Conservation (phyloP, 2,329 filamentous ascomycete species). For the Hansfordia pulvinata region DNA sequence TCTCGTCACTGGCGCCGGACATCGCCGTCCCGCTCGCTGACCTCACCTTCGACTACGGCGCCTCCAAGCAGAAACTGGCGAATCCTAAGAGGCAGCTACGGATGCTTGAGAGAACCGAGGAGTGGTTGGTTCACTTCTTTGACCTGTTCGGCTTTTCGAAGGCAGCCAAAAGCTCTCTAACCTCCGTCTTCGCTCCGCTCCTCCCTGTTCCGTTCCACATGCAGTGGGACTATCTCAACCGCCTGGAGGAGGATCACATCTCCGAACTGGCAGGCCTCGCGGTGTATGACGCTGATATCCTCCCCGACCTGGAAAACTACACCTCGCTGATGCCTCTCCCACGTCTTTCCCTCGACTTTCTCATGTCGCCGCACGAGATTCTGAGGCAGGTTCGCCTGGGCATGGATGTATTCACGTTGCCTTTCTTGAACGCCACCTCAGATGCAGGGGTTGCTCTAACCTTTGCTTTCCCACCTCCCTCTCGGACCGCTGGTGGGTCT, state of each 20-base stretch:
- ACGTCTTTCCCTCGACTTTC: conserved; percentile 54
- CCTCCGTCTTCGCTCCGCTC: conserved; percentile 49
- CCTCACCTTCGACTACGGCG: conserved; percentile 38
- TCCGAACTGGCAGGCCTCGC: conserved; percentile 54
- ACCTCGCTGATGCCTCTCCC: conserved; percentile 46
- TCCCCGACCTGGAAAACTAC: conserved; percentile 51
- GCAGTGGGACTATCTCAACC: conserved; percentile 70
- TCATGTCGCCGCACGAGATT: conserved; percentile 57
- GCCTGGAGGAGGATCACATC: conserved; percentile 50
- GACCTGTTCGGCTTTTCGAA: no score
- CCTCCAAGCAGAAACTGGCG: conserved; percentile 18
- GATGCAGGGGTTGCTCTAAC: conserved; percentile 76
- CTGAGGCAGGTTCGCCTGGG: conserved; percentile 65
- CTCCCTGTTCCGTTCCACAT: conserved; percentile 61
- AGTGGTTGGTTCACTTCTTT: conserved; percentile 63
- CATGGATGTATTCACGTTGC: conserved; percentile 65
- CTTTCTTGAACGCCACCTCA: conserved; percentile 60
- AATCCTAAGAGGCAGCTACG: conserved; percentile 62
- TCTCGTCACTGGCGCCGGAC: conserved; percentile 59
- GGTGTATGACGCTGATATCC: conserved; percentile 59
- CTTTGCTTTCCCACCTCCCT: conserved; percentile 54
- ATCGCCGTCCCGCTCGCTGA: conserved; percentile 71
- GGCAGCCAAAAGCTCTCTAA: no score
- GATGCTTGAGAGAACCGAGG: conserved; percentile 77
- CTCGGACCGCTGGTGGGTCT: conserved; percentile 8